Evolutionary conservation across 116 monocot genomes (phyloP), one percentile per base, ranked within the genome.

Genomic region (Papilionanthe hybrid): DNA sequence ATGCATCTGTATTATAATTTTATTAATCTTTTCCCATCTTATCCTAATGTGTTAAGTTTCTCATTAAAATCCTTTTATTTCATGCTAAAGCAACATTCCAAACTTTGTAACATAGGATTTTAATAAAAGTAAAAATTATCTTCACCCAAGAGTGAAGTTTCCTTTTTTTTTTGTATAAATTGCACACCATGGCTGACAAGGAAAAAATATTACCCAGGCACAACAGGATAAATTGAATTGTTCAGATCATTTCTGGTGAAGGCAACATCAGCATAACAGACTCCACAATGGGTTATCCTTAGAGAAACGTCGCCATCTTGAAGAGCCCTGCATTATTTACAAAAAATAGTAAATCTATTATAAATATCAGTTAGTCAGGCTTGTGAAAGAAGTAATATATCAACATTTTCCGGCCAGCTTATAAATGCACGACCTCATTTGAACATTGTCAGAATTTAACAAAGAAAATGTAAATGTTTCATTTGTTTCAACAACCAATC

Each of bases 271-370:
- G 90, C 90, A 80, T 81, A 86, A 78, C 87, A 90, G 32, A 90
- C 86, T 71, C 90, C 90, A 82, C 85, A 90, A 73, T 90, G 81
- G 11, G 83, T 88, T 55, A 90, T 90, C 30, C 48, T 87, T 50
- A 90, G 3, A 25, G 79, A 83, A 50, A 90, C 27, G 77, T 90
- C 90, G 74, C 77, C 81, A 41, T 32, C 72, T 69, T 81, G 75
- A 43, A 84, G 49, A 72, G 32, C 75, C 69, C 89, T 90, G 86
- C 76, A 80, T 72, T 47, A 79, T 45, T 75, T 73, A 42, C 53
- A 80, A 69, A 15, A 44, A 7, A 73, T 73, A 73, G 73, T 44
- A 73, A n/a, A 73, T 73, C 20, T n/a, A 73, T n/a, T 73, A 29
- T 44, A 44, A 73, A 72, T 63, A 0, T 28, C 7, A 25, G 65